Base-by-base conservation (phyloP, 2,329 filamentous ascomycete genomes). In the Paecilomyces fulvus region DNA sequence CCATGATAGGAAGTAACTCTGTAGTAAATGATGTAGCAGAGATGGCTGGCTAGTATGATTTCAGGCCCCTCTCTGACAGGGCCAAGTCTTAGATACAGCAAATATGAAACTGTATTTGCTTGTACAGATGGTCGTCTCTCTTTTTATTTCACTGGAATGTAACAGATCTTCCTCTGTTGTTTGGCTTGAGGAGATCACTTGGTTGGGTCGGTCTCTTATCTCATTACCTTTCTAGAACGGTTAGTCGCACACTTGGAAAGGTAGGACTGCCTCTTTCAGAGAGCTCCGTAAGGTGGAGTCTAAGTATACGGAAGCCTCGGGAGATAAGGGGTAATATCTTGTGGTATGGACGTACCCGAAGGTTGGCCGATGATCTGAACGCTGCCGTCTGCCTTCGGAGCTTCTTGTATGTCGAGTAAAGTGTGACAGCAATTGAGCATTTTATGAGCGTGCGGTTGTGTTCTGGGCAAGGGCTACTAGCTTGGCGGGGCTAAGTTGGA, bases 1-100 rank as follows among this genome's bases (percentile, higher is more conserved):
- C 60, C 65, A 67, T 66, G 54, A 50, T 64, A 60, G n/a, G 62
- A 63, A 57, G 61, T 3, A 14, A n/a, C 5, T 43, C 6, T 54
- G 8, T 20, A 20, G 37, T 28, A 30, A 30, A 31, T 20, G 37
- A 43, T 6, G 37, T 43, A 43, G 37, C 7, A 17, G 14, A 43
- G 14, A 43, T 43, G 17, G 37, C 37, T 17, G 17, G 37, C 17
- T 43, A 43, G 37, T 43, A 43, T 17, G 37, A 43, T 8, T 3
- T 43, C n/a, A 43, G 17, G 14, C 3, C 37, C 5, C 37, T 43
- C 17, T n/a, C n/a, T 20, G 37, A 20, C 17, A 17, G 37, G 17
- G 37, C 14, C 4, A 20, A 9, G 6, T 43, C 17, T 17, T 43
- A 43, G 37, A 17, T n/a, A 43, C n/a, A n/a, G 37, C 37, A 43